phyloP scores from a whole-genome alignment of 441 rosid species.

The Adansonia rubrostipa region DNA sequence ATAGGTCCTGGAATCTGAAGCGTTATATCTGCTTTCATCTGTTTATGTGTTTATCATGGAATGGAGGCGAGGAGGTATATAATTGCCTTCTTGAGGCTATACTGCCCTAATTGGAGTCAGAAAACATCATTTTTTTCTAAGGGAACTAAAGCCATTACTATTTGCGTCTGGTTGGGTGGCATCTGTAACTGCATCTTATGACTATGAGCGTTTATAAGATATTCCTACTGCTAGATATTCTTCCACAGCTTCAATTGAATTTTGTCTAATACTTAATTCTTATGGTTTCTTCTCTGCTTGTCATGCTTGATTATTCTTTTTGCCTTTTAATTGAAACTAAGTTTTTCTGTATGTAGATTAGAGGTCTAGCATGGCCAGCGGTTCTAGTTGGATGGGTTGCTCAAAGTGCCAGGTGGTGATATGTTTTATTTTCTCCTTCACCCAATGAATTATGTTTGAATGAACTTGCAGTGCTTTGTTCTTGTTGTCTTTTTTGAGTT shows the following conservation, averaged over 20 bases:
- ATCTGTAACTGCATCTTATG: background rate
- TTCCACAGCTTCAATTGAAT: background rate
- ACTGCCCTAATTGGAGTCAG: background rate
- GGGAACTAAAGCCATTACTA: background rate
- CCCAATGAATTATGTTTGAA: background rate
- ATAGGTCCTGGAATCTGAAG: background rate
- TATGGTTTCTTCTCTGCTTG: background rate
- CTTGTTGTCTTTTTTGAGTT: background rate
- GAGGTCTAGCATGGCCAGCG: constrained; percentile 66
- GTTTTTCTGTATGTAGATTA: constrained; percentile 45
- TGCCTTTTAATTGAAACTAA: constrained; percentile 15
- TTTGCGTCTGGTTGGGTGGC: constrained; percentile 12
- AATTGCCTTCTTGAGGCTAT: background rate
- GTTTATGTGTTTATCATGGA: constrained; percentile 6
- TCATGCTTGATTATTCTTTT: constrained; percentile 5
- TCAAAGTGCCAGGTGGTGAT: constrained; percentile 75
- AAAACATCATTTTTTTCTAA: background rate
- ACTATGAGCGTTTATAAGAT: background rate
- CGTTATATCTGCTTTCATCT: constrained; percentile 1
- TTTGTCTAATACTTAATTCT: constrained; percentile 12
- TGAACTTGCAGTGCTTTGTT: constrained; percentile 4
- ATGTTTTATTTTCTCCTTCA: background rate
- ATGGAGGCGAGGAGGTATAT: constrained; percentile 8
- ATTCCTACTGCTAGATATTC: background rate
- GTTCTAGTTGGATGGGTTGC: constrained; percentile 77